A percentile compares a stretch with the other conserved stretches of the same genome.
These are phyloP conservation scores for Athelia psychrophila DNA, from an alignment of 1,284 basidiomycete species.

Conservation along the genomic window DNA sequence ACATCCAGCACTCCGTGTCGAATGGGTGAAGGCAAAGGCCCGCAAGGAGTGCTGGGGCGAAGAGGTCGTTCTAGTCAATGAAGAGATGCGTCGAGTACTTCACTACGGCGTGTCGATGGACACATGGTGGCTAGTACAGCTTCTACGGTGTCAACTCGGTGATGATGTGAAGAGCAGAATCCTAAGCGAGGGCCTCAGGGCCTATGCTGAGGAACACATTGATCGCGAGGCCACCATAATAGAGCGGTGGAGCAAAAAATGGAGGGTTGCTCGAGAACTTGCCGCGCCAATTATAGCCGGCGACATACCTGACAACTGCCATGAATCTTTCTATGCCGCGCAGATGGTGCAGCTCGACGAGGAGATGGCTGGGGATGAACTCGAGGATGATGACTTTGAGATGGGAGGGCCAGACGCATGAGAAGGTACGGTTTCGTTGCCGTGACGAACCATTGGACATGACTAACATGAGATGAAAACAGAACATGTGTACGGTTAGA, in stretches of 20 bases:
- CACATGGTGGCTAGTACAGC: conserved; percentile 13
- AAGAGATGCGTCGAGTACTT: conserved; percentile 18
- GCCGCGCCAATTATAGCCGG: not conserved
- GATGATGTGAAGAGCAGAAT: too few species aligned
- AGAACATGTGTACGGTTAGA: too few species aligned
- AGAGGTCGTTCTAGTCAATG: conserved; percentile 14
- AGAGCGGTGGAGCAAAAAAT: not conserved
- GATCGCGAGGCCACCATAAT: not conserved
- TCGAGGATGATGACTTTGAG: too few species aligned
- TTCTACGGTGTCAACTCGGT: not conserved
- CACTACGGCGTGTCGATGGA: conserved; percentile 9
- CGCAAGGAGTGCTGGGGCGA: conserved; percentile 16
- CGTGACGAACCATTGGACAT: too few species aligned
- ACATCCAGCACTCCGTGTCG: conserved; percentile 16
- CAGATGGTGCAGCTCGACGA: too few species aligned
- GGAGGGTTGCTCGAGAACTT: not conserved
- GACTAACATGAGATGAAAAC: too few species aligned
- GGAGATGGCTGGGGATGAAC: too few species aligned
- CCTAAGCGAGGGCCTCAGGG: not conserved
- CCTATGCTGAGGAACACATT: not conserved
- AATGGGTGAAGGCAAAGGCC: conserved; percentile 20
- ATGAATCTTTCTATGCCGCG: too few species aligned
- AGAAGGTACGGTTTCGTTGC: too few species aligned
- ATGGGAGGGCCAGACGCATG: too few species aligned
- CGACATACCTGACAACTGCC: too few species aligned